phyloP scores from a whole-genome alignment of 805 yeast species.

The Schizosaccharomyces osmophilus region DNA sequence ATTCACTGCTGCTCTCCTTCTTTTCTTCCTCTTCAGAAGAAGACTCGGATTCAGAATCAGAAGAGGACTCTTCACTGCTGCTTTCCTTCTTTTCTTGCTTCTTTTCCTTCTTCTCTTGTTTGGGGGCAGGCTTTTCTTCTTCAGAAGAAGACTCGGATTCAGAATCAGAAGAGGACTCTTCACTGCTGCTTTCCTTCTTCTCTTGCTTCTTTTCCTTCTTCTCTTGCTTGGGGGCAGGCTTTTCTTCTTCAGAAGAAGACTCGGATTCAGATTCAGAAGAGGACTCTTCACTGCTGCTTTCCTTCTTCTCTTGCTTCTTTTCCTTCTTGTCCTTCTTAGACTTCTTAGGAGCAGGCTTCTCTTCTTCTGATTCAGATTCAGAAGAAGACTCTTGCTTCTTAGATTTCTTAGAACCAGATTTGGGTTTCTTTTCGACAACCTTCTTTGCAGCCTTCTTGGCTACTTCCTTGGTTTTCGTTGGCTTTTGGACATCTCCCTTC shows the following conservation, averaged over 20 bases:
- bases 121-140: constrained; percentile 7
- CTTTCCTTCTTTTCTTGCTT: not conserved
- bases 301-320: not conserved
- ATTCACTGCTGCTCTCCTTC: not conserved
- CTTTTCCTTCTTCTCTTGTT: not conserved
- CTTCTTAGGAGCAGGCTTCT: not conserved
- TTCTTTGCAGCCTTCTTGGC: constrained; percentile 12
- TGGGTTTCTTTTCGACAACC: not conserved
- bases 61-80: not conserved
- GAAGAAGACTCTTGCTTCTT: constrained; percentile 3
- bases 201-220: too few relatives aligned
- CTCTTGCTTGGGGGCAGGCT: not conserved
- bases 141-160: constrained; percentile 8
- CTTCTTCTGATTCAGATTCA: not conserved
- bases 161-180: not conserved
- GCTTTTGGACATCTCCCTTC: constrained; percentile 8
- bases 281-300: constrained; percentile 4
- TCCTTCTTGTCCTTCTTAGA: not conserved
- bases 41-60: not conserved
- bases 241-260: constrained; percentile 3
- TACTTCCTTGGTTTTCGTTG: constrained; percentile 12
- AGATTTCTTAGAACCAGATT: constrained; percentile 3
- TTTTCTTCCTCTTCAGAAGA: not conserved
- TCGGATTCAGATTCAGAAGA: constrained; percentile 9
- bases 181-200: too few relatives aligned